Evolutionary conservation across 768 basidiomycete species (phyloP).

Genomic region (Hygrophorus pudorinus): DNA sequence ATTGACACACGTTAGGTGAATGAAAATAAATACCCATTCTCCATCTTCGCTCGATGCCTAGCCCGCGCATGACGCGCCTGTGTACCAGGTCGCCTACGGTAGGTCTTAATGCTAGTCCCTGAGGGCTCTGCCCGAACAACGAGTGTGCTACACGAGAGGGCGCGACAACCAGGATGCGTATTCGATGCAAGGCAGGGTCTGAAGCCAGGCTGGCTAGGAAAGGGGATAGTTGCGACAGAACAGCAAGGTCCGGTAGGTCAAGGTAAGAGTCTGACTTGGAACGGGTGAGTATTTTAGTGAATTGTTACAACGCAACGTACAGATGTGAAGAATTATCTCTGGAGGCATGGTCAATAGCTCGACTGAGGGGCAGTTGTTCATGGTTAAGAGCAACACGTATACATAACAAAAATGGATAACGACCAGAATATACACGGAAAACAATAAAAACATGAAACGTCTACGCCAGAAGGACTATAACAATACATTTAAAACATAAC

Average conservation of each 20-base stretch:
- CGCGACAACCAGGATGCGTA: conserved; percentile 48
- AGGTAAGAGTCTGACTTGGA: conserved; percentile 48
- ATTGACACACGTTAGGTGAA: conserved; percentile 41
- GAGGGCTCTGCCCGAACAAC: conserved; percentile 47
- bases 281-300: neutral
- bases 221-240: conserved; percentile 38
- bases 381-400: neutral
- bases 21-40: conserved; percentile 58
- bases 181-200: conserved; percentile 56
- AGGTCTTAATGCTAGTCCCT: conserved; percentile 50
- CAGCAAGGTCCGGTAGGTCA: conserved; percentile 61
- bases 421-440: neutral
- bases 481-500: neutral
- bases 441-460: neutral
- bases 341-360: conserved; percentile 34
- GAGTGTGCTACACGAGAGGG: conserved; percentile 62
- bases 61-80: conserved; percentile 59
- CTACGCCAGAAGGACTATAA: neutral
- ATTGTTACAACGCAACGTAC: conserved; percentile 23
- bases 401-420: neutral
- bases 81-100: conserved; percentile 59
- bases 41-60: conserved; percentile 58
- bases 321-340: conserved; percentile 50
- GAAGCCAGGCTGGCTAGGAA: conserved; percentile 38
- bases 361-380: conserved; percentile 1